Evolutionary conservation across 805 yeast genomes (phyloP), one percentile per base, ranked within the genome.

Genomic region (Metschnikowia peoriensis): DNA sequence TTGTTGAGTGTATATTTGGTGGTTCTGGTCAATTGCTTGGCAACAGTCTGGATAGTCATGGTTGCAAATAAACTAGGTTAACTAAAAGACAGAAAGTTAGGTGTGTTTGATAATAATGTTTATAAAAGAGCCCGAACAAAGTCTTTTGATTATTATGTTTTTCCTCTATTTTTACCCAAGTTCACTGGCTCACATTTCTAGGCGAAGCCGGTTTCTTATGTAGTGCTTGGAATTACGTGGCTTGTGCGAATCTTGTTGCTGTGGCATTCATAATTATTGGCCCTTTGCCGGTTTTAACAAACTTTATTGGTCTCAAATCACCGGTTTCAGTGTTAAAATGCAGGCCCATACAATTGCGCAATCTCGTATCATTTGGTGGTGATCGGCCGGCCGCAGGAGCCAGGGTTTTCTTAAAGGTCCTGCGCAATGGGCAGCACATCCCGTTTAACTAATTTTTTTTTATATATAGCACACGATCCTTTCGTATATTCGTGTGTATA

Each of bases 1-100:
- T 84, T 82, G 61, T 77, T 78, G 53, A 85, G 70, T 48, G 68
- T 78, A 58, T 79, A 70, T 49, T 58, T 66, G 41, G 69, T 64
- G n/a, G 64, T 55, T 49, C 65, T 66, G 51, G 70, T 69, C 54
- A 72, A 55, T 60, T 69, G 75, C 46, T 69, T 66, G 7, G 74
- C 64, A 22, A 71, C 59, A 44, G 73, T 69, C 38, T 65, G 62
- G 43, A 62, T 66, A 58, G 78, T 71, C 75, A 70, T 72, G 58
- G 10, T 68, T 47, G 44, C 11, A 7, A n/a, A 41, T 27, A 32
- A n/a, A 16, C 4, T 27, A 12, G 7, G 14, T 32, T 32, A 32
- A 32, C 6, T 6, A 3, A 32, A 32, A 12, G 14, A 4, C 22
- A 22, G 22, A 22, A 22, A 22, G 22, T 22, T 22, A 22, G 22